These are phyloP conservation scores for Grifola frondosa DNA, from an alignment of 1,284 basidiomycete species.

Conservation along the genomic window DNA sequence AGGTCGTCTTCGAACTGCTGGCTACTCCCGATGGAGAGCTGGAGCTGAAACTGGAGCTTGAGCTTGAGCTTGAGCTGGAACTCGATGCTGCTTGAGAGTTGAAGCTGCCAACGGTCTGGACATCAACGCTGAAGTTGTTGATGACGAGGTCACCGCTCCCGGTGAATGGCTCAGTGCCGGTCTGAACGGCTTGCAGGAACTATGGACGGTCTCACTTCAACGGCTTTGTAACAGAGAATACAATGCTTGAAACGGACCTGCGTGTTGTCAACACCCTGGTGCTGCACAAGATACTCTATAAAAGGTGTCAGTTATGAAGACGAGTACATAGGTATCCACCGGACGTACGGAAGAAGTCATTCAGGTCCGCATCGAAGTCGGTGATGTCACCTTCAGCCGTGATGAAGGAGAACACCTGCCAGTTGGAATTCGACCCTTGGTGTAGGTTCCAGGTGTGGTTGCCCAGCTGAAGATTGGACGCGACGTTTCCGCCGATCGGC, in stretches of 20 bases:
- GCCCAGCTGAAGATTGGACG: slow-evolving; percentile 44
- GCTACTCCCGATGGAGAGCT: too few species aligned
- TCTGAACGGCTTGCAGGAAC: slow-evolving; percentile 62
- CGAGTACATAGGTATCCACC: not conserved
- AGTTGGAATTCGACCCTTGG: slow-evolving; percentile 53
- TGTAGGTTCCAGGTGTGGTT: slow-evolving; percentile 58
- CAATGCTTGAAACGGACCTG: slow-evolving; percentile 19
- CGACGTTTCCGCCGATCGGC: slow-evolving; percentile 51
- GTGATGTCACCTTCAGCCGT: slow-evolving; percentile 48
- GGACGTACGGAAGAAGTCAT: slow-evolving; percentile 52
- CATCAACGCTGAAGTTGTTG: slow-evolving; percentile 28
- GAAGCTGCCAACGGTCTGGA: too few species aligned
- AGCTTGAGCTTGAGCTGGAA: too few species aligned
- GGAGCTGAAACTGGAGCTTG: too few species aligned
- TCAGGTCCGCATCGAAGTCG: slow-evolving; percentile 52
- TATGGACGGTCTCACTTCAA: slow-evolving; percentile 18
- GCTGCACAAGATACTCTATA: slow-evolving; percentile 27
- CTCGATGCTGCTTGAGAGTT: too few species aligned
- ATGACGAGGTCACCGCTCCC: slow-evolving; percentile 35
- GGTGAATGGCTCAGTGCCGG: slow-evolving; percentile 73
- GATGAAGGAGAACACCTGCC: slow-evolving; percentile 59
- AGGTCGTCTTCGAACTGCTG: too few species aligned
- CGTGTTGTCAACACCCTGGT: slow-evolving; percentile 28
- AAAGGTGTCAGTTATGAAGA: not conserved
- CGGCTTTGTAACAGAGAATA: too few species aligned